Evolutionary conservation across 2,329 filamentous ascomycete species (phyloP).

Genomic region (Fusarium torreyae): DNA sequence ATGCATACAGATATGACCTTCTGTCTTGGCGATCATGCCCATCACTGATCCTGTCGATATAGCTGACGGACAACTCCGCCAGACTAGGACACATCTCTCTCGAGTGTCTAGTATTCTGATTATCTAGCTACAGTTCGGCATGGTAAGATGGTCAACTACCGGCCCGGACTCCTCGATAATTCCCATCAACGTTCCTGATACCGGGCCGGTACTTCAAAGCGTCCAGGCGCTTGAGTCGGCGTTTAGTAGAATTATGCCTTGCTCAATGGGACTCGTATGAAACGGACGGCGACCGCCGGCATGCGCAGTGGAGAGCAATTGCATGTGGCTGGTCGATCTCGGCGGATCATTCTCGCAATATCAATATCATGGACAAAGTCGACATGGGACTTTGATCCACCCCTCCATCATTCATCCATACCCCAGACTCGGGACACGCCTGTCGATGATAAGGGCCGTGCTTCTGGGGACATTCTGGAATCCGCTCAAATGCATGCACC

Average conservation of each 20-base stretch:
- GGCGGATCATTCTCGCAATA: constrained; percentile 39
- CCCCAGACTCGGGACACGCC: constrained; percentile 7
- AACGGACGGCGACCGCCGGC: constrained; percentile 35
- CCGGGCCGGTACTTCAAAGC: constrained; percentile 42
- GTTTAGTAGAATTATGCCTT: constrained; percentile 15
- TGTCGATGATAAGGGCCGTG: constrained; percentile 7
- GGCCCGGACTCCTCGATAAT: constrained; percentile 33
- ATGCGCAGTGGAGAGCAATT: constrained; percentile 28
- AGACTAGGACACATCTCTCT: neutral
- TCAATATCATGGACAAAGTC: constrained; percentile 21
- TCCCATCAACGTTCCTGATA: constrained; percentile 11
- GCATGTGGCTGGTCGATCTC: constrained; percentile 32
- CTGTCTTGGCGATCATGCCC: constrained; percentile 26
- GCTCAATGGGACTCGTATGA: constrained; percentile 23
- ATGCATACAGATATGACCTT: constrained; percentile 1
- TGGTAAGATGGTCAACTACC: constrained; percentile 25
- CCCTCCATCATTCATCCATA: constrained; percentile 33
- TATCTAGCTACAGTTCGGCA: neutral
- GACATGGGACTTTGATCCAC: constrained; percentile 19
- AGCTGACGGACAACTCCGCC: constrained; percentile 5
- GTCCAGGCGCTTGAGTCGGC: neutral
- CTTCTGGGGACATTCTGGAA: constrained; percentile 50
- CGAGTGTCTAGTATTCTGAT: neutral
- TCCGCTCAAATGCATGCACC: constrained; percentile 16
- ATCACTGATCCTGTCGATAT: constrained; percentile 13